phyloP scores from a whole-genome alignment of 2,329 filamentous ascomycete genomes.

The Cercospora sp. region DNA sequence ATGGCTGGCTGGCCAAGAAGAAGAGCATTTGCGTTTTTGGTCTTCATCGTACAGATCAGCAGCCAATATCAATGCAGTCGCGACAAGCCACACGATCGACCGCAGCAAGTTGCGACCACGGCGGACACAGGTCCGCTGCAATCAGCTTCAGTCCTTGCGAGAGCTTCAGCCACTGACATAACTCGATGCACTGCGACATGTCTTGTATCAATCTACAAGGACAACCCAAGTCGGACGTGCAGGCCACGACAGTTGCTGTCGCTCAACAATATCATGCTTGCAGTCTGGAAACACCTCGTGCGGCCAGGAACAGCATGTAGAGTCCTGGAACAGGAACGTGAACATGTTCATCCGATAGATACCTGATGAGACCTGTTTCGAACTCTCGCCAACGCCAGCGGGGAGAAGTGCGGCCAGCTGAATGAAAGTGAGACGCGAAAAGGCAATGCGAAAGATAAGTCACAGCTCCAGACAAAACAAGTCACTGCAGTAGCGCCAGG shows the following conservation, averaged over 20 bases:
- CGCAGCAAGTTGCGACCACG: background rate
- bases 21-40: background rate
- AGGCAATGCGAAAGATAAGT: background rate
- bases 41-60: background rate
- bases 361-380: background rate
- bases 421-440: background rate
- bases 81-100: background rate
- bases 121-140: background rate
- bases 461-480: background rate
- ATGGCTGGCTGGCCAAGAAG: background rate
- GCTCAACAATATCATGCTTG: background rate
- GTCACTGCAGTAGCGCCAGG: background rate
- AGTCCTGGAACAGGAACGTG: background rate
- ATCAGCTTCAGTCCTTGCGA: background rate
- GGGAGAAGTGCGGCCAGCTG: background rate
- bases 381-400: background rate
- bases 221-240: background rate
- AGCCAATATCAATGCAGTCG: background rate
- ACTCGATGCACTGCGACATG: background rate
- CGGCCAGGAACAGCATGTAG: background rate
- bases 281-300: background rate
- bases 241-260: background rate
- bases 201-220: background rate
- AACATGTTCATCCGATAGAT: background rate
- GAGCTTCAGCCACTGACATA: slow-evolving; percentile 5